Base-by-base conservation (phyloP, 805 yeast species). In the Saccharomycopsis sp. region DNA sequence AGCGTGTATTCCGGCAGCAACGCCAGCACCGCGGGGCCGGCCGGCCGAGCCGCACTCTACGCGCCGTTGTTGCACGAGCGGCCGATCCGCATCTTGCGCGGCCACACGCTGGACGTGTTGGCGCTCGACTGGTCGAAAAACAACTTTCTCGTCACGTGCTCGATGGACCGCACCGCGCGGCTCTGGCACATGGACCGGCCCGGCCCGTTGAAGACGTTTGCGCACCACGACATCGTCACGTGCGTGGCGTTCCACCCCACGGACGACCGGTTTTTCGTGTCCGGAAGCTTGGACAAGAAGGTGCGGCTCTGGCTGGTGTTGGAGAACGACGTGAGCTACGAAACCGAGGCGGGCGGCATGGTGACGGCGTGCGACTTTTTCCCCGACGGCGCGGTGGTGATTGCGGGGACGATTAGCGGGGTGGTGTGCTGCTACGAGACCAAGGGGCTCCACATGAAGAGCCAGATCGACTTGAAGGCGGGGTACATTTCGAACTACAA, bases 61-160 rank as follows among this genome's bases (percentile, higher is more conserved):
- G 95, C 96, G 0, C 92, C 96, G 0, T 89, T 91, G 1, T 91
- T 91, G 68, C 85, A 84, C 62, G 80, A 83, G 2, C 68, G 67
- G 9, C 97, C 97, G 0, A 67, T 76, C 15, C 75, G 80, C 34
- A 77, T 77, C 14, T 86, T 82, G 61, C 70, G 68, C 48, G 94
- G 88, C 16, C 97, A 92, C 69, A 70, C 79, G 0, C 80, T 79
- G 51, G 87, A 89, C 59, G 77, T 92, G 15, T 69, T 89, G n/a
- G 81, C 87, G 9, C 66, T 91, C 37, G 89, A 88, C 65, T 91
- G 97, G 97, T 86, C 95, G 54, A 85, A 85, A 64, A 91, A 90
- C 70, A 85, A 85, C 67, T 91, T 91, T 64, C 68, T 92, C 34
- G 68, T 90, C 1, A 78, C 94, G 0, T 84, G 94, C 2, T 87